Percentiles rank a stretch among this genome's conserved stretches.
phyloP scores from a whole-genome alignment of 176 grass and related monocot genomes.

The Paspalum notatum region DNA sequence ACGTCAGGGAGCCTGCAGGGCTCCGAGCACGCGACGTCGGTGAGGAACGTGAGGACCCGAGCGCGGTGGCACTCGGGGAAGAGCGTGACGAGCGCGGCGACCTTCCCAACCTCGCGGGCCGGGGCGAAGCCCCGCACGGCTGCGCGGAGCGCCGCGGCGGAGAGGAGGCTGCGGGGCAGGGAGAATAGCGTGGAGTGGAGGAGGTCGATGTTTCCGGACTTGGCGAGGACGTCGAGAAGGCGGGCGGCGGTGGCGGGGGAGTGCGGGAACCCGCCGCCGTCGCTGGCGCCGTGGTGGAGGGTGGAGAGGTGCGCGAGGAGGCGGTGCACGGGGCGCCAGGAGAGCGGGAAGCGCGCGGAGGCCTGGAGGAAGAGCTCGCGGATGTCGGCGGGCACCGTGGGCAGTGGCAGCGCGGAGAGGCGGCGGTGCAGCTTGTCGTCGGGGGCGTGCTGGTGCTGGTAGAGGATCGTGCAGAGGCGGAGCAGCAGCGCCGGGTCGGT shows the following conservation, averaged over 20 bases:
- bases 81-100: conserved; percentile 54
- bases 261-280: conserved; percentile 47
- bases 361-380: conserved; percentile 83
- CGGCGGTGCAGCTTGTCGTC: conserved; percentile 50
- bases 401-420: conserved; percentile 58
- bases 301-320: conserved; percentile 68
- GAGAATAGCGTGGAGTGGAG: conserved; percentile 58
- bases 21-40: conserved; percentile 53
- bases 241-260: conserved; percentile 63
- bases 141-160: conserved; percentile 46
- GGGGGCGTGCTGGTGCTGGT: conserved; percentile 71
- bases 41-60: conserved; percentile 49
- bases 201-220: conserved; percentile 64
- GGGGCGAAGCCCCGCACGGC: conserved; percentile 51
- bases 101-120: conserved; percentile 64
- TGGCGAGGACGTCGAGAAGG: conserved; percentile 64
- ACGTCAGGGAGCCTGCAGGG: conserved; percentile 63
- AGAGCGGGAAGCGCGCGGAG: conserved; percentile 62
- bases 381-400: conserved; percentile 31
- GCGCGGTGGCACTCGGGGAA: conserved; percentile 36
- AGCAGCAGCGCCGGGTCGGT: conserved; percentile 54
- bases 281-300: background rate
- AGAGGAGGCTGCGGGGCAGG: conserved; percentile 43
- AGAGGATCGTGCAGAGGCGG: conserved; percentile 79
- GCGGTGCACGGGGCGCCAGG: conserved; percentile 79